phyloP scores from a whole-genome alignment of 1,139 yeast genomes.

The Nakaseomyces sp. region DNA sequence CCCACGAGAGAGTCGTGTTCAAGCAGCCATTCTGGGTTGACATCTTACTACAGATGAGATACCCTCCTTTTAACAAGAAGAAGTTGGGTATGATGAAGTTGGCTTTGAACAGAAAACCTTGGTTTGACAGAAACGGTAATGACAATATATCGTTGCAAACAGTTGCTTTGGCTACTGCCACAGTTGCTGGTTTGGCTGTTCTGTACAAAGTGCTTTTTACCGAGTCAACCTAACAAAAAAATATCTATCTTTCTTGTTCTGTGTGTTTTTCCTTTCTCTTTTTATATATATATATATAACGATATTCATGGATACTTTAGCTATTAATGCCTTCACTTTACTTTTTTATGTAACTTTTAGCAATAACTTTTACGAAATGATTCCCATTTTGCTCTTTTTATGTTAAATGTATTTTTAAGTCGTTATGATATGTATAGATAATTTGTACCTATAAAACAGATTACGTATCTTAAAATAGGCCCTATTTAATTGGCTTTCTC shows the following conservation, averaged over 20 bases:
- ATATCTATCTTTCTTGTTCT: background rate
- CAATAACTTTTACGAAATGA: too few species aligned
- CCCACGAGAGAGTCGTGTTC: constrained; percentile 66
- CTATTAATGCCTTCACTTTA: too few species aligned
- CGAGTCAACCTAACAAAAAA: background rate
- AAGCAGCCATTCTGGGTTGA: constrained; percentile 66
- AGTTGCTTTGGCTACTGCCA: background rate
- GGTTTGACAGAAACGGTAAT: constrained; percentile 21
- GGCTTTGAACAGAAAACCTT: constrained; percentile 20
- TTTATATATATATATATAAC: too few species aligned
- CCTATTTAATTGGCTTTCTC: too few species aligned
- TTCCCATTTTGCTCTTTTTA: too few species aligned
- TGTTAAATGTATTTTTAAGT: too few species aligned
- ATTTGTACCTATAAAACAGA: too few species aligned
- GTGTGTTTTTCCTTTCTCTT: too few species aligned
- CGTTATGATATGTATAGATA: too few species aligned
- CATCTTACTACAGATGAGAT: constrained; percentile 46
- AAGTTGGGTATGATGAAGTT: constrained; percentile 21
- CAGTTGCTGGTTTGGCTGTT: constrained; percentile 1
- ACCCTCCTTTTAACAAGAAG: constrained; percentile 55
- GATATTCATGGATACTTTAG: too few species aligned
- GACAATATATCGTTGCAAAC: constrained; percentile 9
- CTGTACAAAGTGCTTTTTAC: background rate
- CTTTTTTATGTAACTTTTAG: too few species aligned
- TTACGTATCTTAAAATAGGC: too few species aligned